Percentiles rank a stretch among this genome's conserved stretches.
phyloP scores from a whole-genome alignment of 331 rosid species.

The Spiraea crenata region DNA sequence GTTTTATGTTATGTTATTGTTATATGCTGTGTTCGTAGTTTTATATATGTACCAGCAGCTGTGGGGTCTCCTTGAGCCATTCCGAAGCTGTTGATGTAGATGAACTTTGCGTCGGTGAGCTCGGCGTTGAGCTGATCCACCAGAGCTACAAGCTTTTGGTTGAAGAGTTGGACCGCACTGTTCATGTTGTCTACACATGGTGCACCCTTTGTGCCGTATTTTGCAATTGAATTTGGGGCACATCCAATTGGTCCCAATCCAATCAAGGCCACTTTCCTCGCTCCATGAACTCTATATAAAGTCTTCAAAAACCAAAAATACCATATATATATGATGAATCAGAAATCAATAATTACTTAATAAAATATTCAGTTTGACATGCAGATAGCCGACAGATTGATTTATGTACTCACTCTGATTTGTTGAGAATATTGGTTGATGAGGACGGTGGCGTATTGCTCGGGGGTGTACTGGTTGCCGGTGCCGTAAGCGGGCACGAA shows the following conservation, averaged over 20 bases:
- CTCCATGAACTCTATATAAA: conserved; percentile 42
- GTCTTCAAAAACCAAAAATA: conserved; percentile 18
- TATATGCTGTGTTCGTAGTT: not conserved
- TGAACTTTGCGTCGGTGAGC: conserved; percentile 34
- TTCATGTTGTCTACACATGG: conserved; percentile 39
- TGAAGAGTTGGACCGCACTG: conserved; percentile 35
- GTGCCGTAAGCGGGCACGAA: conserved; percentile 24
- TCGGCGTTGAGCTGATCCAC: conserved; percentile 41
- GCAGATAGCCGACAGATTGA: too few relatives aligned
- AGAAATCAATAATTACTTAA: too few relatives aligned
- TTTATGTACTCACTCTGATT: conserved; percentile 29
- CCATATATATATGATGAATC: not conserved
- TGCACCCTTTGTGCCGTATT: conserved; percentile 29
- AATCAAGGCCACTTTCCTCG: conserved; percentile 54
- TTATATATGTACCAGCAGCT: conserved; percentile 10
- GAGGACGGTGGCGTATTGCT: conserved; percentile 34
- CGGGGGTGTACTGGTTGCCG: conserved; percentile 1
- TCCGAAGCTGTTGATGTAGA: conserved; percentile 30
- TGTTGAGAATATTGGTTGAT: conserved; percentile 15
- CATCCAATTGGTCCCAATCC: conserved; percentile 53
- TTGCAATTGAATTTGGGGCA: conserved; percentile 34
- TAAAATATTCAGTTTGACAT: too few relatives aligned
- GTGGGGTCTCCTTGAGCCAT: conserved; percentile 16
- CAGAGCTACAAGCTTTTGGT: conserved; percentile 29
- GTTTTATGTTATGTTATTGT: too few relatives aligned